Conservation (phyloP, 106 monocot genomes). For the Dendrobium officinale region DNA sequence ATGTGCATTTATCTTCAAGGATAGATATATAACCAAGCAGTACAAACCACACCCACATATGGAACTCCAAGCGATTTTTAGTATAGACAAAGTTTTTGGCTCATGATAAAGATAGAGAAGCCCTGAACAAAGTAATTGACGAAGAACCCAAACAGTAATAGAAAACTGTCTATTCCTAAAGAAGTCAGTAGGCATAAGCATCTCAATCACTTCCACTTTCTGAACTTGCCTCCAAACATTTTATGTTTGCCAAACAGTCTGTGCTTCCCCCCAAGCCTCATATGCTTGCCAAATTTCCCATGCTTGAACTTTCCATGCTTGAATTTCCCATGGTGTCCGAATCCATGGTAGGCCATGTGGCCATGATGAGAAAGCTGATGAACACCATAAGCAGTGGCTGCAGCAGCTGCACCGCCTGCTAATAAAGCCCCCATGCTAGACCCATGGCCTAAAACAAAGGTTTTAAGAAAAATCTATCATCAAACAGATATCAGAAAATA, state of each 20-base stretch:
- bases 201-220: constrained; percentile 36
- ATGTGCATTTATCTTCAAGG: neutral
- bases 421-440: constrained; percentile 37
- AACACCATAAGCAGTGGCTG: constrained; percentile 59
- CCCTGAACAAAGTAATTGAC: neutral
- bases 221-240: constrained; percentile 28
- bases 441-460: constrained; percentile 41
- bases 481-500: neutral
- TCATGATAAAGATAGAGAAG: neutral
- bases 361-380: constrained; percentile 52
- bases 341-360: constrained; percentile 25
- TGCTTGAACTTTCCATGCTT: constrained; percentile 47
- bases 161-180: neutral
- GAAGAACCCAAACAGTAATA: neutral
- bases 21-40: neutral
- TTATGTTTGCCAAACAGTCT: constrained; percentile 30
- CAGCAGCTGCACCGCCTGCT: constrained; percentile 73
- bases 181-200: neutral
- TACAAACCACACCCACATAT: neutral
- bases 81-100: neutral
- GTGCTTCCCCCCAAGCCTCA: constrained; percentile 26
- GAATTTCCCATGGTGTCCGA: constrained; percentile 37
- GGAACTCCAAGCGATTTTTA: neutral
- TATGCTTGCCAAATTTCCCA: constrained; percentile 57
- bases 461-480: neutral